A percentile compares a stretch with the other conserved stretches of the same genome.
phyloP scores from a whole-genome alignment of 1,284 basidiomycete species.

The Ceratobasidium sp. region DNA sequence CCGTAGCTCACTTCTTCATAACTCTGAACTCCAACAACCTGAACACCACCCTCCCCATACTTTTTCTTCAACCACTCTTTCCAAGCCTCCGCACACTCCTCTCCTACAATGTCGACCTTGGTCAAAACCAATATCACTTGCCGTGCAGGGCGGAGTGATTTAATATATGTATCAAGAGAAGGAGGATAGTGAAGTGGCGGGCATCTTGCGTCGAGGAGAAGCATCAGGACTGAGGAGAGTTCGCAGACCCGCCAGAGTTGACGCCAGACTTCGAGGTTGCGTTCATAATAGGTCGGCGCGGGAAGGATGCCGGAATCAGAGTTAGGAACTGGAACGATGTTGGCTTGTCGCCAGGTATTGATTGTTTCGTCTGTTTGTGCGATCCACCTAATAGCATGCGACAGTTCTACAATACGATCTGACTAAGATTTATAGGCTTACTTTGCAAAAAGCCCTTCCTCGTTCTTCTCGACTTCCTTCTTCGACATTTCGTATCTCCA shows the following conservation, averaged over 20 bases:
- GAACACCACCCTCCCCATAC: slow-evolving; percentile 66
- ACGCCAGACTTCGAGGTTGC: slow-evolving; percentile 92
- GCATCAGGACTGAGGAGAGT: slow-evolving; percentile 85
- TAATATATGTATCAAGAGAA: slow-evolving; percentile 64
- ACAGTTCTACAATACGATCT: not conserved
- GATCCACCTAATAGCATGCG: slow-evolving; percentile 59
- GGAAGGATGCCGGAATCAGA: slow-evolving; percentile 51
- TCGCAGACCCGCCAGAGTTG: slow-evolving; percentile 94
- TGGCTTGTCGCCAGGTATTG: slow-evolving; percentile 66
- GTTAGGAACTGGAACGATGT: slow-evolving; percentile 46
- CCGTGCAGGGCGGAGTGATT: slow-evolving; percentile 60
- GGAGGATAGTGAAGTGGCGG: slow-evolving; percentile 73
- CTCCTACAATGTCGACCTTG: slow-evolving; percentile 83
- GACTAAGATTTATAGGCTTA: slow-evolving; percentile 59
- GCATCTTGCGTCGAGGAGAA: slow-evolving; percentile 89
- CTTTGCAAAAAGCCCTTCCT: slow-evolving; percentile 81
- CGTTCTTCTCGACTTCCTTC: slow-evolving; percentile 88
- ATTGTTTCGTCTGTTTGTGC: slow-evolving; percentile 71
- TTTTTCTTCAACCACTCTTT: slow-evolving; percentile 69
- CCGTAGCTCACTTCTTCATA: slow-evolving; percentile 61
- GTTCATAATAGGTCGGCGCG: slow-evolving; percentile 85
- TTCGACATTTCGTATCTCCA: slow-evolving; percentile 88
- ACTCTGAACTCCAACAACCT: slow-evolving; percentile 80
- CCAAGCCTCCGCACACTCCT: slow-evolving; percentile 75
- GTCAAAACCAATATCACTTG: slow-evolving; percentile 86